Evolutionary conservation across 495 filamentous ascomycete genomes (phyloP).

Genomic region (Talaromyces trachyspermus): DNA sequence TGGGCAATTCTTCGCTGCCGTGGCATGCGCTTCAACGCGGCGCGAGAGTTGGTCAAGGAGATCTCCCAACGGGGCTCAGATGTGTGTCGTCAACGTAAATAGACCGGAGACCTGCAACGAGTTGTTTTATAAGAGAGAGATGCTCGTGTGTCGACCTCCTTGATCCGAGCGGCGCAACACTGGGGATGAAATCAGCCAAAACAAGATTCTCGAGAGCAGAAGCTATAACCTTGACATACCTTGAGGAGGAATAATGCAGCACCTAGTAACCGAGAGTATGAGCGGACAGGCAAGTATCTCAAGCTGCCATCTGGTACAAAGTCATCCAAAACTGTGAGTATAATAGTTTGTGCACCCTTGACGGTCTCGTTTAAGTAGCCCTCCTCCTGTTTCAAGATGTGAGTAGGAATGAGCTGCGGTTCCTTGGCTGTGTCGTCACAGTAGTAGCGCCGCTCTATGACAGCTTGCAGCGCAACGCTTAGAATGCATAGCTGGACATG

Average conservation of each 20-base stretch:
- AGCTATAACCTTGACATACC: conserved; percentile 9
- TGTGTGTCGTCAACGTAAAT: conserved; percentile 82
- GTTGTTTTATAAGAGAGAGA: conserved; percentile 59
- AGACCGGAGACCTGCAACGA: conserved; percentile 58
- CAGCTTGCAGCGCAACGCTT: conserved; percentile 71
- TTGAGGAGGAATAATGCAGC: conserved; percentile 81
- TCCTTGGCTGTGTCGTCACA: conserved; percentile 29
- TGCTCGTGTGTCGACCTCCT: conserved; percentile 64
- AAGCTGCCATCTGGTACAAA: conserved; percentile 65
- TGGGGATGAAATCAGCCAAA: conserved; percentile 41
- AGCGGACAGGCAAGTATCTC: conserved; percentile 72
- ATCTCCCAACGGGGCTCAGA: conserved; percentile 69
- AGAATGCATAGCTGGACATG: conserved; percentile 70
- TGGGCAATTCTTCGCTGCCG: neutral
- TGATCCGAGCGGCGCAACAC: conserved; percentile 70
- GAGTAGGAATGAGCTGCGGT: conserved; percentile 21
- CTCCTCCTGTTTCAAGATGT: conserved; percentile 33
- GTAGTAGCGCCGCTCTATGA: conserved; percentile 59
- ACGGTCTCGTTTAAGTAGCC: conserved; percentile 68
- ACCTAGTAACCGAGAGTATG: conserved; percentile 76
- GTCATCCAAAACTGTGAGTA: conserved; percentile 66
- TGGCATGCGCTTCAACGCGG: neutral
- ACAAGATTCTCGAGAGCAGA: conserved; percentile 5
- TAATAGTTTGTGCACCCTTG: conserved; percentile 65
- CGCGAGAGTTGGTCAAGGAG: conserved; percentile 36